Percentiles rank a stretch among this genome's conserved stretches.
phyloP scores from a whole-genome alignment of 768 basidiomycete genomes.

The Leccinum boreale region DNA sequence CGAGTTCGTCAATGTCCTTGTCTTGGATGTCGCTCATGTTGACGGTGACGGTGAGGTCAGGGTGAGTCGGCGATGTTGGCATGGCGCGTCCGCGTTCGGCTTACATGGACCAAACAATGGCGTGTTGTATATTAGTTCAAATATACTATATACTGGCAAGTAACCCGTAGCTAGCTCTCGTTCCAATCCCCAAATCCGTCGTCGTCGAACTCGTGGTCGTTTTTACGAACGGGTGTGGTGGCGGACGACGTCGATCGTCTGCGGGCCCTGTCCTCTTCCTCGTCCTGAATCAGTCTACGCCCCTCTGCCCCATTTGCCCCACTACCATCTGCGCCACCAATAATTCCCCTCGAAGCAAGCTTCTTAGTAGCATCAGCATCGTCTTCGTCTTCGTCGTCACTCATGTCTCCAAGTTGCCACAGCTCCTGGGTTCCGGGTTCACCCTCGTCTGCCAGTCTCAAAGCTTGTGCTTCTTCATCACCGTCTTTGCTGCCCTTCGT shows the following conservation, averaged over 20 bases:
- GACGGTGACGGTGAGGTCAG: constrained; percentile 15
- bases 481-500: constrained; percentile 11
- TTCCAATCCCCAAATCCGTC: constrained; percentile 37
- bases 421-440: constrained; percentile 36
- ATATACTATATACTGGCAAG: background rate
- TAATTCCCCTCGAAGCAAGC: constrained; percentile 18
- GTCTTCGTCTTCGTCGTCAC: constrained; percentile 58
- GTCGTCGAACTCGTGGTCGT: constrained; percentile 18
- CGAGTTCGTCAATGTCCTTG: constrained; percentile 47
- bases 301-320: constrained; percentile 30
- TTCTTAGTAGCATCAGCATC: constrained; percentile 37
- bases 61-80: background rate
- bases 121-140: background rate
- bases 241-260: constrained; percentile 37
- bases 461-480: constrained; percentile 32
- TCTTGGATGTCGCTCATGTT: constrained; percentile 23
- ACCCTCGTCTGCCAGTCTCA: constrained; percentile 36
- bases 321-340: constrained; percentile 9
- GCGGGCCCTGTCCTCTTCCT: constrained; percentile 32
- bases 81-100: background rate
- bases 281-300: constrained; percentile 38
- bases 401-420: constrained; percentile 74
- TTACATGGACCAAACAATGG: background rate
- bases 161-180: background rate
- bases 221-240: constrained; percentile 30